Percentiles rank a stretch among this genome's conserved stretches.
These are phyloP conservation scores for Chimonanthus salicifolius DNA, from an alignment of 164 flowering plant genomes.

Conservation along the genomic window DNA sequence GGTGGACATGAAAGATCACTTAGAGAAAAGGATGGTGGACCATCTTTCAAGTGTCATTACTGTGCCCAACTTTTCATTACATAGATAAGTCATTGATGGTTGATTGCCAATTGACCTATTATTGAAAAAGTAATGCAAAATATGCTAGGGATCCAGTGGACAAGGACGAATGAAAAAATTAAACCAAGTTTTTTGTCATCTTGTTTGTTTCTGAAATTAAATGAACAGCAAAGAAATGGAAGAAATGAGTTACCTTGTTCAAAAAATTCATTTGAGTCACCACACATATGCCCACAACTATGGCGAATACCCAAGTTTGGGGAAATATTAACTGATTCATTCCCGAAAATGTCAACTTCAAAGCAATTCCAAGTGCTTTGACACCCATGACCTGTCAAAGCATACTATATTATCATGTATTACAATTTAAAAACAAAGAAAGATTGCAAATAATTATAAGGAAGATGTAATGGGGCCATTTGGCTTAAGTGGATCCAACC, in stretches of 20 bases:
- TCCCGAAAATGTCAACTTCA: constrained; percentile 61
- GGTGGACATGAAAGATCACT: not conserved
- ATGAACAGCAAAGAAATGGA: not conserved
- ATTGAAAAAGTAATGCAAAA: not conserved
- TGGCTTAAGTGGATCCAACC: too few species aligned
- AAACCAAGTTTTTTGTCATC: not conserved
- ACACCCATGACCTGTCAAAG: constrained; percentile 60
- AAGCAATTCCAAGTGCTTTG: constrained; percentile 65
- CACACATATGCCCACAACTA: constrained; percentile 43
- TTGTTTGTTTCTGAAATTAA: not conserved
- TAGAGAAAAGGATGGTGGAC: not conserved
- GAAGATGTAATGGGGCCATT: constrained; percentile 45
- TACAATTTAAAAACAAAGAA: constrained; percentile 20
- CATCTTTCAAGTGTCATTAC: not conserved
- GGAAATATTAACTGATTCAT: constrained; percentile 59
- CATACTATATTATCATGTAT: not conserved
- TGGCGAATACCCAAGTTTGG: constrained; percentile 57
- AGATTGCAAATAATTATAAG: constrained; percentile 48
- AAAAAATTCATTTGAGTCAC: constrained; percentile 62
- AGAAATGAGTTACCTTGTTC: constrained; percentile 49
- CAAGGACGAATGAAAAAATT: not conserved
- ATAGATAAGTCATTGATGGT: not conserved
- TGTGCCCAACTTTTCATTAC: not conserved
- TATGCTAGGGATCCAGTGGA: too few species aligned
- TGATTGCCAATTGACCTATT: not conserved